Evolutionary conservation across 768 basidiomycete genomes (phyloP).

Genomic region (Rhodotorula kratochvilovae): DNA sequence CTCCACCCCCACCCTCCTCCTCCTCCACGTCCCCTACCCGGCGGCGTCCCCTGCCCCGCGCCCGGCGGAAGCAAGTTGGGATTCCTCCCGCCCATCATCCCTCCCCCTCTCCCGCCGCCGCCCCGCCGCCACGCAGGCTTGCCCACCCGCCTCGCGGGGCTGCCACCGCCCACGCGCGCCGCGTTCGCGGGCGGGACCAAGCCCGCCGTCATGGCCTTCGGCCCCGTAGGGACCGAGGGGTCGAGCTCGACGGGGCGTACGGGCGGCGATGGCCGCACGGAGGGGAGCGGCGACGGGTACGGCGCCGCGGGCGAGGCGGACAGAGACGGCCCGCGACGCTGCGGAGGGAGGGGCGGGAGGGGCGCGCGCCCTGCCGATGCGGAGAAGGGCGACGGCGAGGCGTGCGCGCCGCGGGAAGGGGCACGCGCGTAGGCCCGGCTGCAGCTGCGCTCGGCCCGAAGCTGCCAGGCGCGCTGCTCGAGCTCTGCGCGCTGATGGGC

Average conservation of each 20-base stretch:
- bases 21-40: neutral
- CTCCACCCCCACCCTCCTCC: neutral
- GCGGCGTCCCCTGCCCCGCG: neutral
- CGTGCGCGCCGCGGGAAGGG: neutral
- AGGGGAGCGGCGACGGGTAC: neutral
- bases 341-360: neutral
- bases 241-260: slow-evolving; percentile 27
- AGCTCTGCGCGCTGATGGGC: neutral
- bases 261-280: slow-evolving; percentile 17
- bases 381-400: too few relatives aligned
- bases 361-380: neutral
- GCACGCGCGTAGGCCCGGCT: neutral
- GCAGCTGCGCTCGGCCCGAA: too few relatives aligned
- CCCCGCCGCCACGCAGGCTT: neutral
- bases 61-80: neutral
- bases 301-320: slow-evolving; percentile 14
- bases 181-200: neutral
- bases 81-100: too few relatives aligned
- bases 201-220: slow-evolving; percentile 22
- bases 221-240: slow-evolving; percentile 23
- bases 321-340: neutral
- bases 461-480: too few relatives aligned
- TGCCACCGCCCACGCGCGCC: too few relatives aligned
- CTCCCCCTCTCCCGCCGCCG: too few relatives aligned
- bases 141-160: neutral